Base-by-base conservation (phyloP, 352 stramenopile species). In the Phytophthora pisi region DNA sequence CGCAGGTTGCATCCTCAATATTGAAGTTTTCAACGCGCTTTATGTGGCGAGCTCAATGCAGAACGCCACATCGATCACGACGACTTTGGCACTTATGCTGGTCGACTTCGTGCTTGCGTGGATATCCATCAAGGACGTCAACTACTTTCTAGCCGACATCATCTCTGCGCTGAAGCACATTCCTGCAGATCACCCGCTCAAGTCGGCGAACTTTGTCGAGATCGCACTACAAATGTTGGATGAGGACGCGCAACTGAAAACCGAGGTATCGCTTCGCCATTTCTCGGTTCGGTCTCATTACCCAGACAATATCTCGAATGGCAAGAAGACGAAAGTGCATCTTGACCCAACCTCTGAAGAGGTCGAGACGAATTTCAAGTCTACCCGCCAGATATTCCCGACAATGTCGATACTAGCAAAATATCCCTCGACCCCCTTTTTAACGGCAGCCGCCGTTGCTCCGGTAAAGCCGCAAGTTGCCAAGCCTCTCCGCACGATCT, bases 11-110 rank as follows among this genome's bases (percentile, higher is more conserved):
- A 79, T 85, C 24, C 77, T 89, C 59, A 84, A 89, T 36, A 71
- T 82, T 47, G 73, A 89, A 53, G 57, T 89, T n/a, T 89, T 84
- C 56, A 80, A 86, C 47, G 42, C 80, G 15, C 51, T 89, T 1
- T 89, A 71, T 23, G 68, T 86, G 16, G 58, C 80, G 1, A 72
- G 68, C 11, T 81, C 68, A 11, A 84, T 89, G 78, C 70, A 82
- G 28, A 80, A 68, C 31, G 57, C 77, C 1, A 70, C 73, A 8
- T 82, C 70, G 0, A 67, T 72, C 3, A 66, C 38, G 4, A 81
- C 77, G 3, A 75, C 68, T 1, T 53, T 77, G 15, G 51, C 64
- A 0, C 45, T 88, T 8, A 77, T 74, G 15, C 23, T 47, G 0
- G 46, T 84, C 2, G 78, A 88, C 46, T 74, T 79, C 38, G 46